Evolutionary conservation across 1,284 basidiomycete species (phyloP), one percentile per base, ranked within the genome.

Genomic region (Marasmius sp.): DNA sequence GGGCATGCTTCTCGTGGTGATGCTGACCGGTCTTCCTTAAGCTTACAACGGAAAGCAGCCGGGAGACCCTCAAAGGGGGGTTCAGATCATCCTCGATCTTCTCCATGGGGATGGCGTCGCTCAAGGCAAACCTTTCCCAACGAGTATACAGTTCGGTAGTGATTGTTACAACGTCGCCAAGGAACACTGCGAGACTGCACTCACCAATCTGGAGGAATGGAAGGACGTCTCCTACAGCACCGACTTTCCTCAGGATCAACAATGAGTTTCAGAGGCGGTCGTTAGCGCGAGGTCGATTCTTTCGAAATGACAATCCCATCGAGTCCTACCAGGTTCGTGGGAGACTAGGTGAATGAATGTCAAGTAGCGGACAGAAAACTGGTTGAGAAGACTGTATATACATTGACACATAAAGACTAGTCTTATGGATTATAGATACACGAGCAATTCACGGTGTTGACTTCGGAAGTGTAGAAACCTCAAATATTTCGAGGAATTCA

Each of bases 11-110:
- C 16, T 4, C 20, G 27, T 27, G 10, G 10, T 49, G 10, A 20
- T 18, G 18, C 14, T 18, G 4, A 45, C 6, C 10, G 48, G 27
- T 14, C 18, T 11, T 20, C 14, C 52, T 33, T 11, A 36, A 65
- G 66, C 65, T n/a, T 61, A 55, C 37, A 67, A 70, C 61, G 70
- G 71, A 9, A 73, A 71, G 16, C 75, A 77, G 61, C 68, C 68
- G 5, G 75, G 75, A 4, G 73, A 77, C 61, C 73, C 75, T 7
- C 54, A 51, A 38, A 76, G 72, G 54, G 71, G 59, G 12, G 71
- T 66, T 18, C 50, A 70, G 48, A 62, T 72, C 33, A 70, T 76
- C n/a, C 51, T 71, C 37, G 75, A 77, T 53, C 52, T 75, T 39
- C 69, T 75, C 16, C 62, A 66, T 12, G 69, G 72, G 6, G 72